Evolutionary conservation across 257 asterid genomes (phyloP).

Genomic region (Scutellaria barbata): DNA sequence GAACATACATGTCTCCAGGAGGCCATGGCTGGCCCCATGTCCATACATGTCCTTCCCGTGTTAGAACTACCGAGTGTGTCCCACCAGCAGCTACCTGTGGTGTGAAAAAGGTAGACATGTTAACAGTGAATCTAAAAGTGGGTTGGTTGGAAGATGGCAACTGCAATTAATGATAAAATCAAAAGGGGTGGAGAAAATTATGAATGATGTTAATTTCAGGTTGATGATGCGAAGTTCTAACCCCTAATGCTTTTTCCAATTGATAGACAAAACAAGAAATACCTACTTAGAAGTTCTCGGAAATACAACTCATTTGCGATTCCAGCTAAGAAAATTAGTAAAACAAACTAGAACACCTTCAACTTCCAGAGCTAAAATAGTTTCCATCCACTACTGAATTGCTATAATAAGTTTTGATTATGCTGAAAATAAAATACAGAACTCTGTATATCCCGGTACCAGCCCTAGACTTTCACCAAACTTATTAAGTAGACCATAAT

Average conservation of each 20-base stretch:
- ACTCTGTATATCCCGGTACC: slow-evolving; percentile 10
- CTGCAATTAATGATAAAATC: slow-evolving; percentile 16
- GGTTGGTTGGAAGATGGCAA: slow-evolving; percentile 1
- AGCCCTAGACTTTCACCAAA: slow-evolving; percentile 15
- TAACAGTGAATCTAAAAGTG: slow-evolving; percentile 19
- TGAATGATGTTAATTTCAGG: slow-evolving; percentile 6
- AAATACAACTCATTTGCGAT: slow-evolving; percentile 11
- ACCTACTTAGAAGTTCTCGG: not conserved
- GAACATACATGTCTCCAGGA: slow-evolving; percentile 93
- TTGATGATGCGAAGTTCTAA: slow-evolving; percentile 4
- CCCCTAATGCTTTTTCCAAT: slow-evolving; percentile 6
- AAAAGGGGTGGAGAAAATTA: not conserved
- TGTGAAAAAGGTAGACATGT: slow-evolving; percentile 31
- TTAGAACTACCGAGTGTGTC: slow-evolving; percentile 95
- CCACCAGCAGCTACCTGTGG: slow-evolving; percentile 99
- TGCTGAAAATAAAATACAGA: slow-evolving; percentile 11
- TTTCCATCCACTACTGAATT: not conserved
- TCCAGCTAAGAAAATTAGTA: slow-evolving; percentile 6
- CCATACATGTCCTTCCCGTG: slow-evolving; percentile 97
- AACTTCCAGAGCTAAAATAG: slow-evolving; percentile 11
- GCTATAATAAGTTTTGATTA: slow-evolving; percentile 6
- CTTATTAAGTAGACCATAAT: not conserved
- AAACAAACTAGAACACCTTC: slow-evolving; percentile 16
- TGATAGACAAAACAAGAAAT: not conserved
- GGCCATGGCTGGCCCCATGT: slow-evolving; percentile 99